These are phyloP conservation scores for Tolypocladium tundrense DNA, from an alignment of 2,329 filamentous ascomycete species.

Conservation along the genomic window DNA sequence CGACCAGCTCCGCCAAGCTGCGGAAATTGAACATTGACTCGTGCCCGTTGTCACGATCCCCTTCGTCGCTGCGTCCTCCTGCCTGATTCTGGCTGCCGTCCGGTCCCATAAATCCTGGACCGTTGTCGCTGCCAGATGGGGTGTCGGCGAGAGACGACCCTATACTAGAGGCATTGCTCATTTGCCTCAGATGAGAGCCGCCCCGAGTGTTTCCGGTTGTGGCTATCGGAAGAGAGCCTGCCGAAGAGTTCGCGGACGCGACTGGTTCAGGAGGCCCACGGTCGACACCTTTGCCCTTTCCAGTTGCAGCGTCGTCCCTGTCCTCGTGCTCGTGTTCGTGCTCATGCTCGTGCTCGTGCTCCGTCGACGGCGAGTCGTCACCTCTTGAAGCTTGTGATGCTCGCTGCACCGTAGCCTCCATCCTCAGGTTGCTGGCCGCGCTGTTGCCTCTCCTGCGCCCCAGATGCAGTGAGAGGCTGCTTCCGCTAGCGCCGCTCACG, in stretches of 20 bases:
- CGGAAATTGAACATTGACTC: slow-evolving; percentile 90
- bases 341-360: slow-evolving; percentile 15
- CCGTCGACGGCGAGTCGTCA: slow-evolving; percentile 11
- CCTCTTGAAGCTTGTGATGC: slow-evolving; percentile 21
- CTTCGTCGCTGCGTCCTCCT: slow-evolving; percentile 33
- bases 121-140: slow-evolving; percentile 39
- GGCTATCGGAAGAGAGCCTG: slow-evolving; percentile 32
- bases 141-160: slow-evolving; percentile 69
- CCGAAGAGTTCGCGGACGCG: slow-evolving; percentile 19
- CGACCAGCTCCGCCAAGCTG: slow-evolving; percentile 77
- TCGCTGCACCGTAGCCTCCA: slow-evolving; percentile 42
- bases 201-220: slow-evolving; percentile 41
- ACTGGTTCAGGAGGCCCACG: slow-evolving; percentile 25
- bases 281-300: slow-evolving; percentile 64
- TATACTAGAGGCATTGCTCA: slow-evolving; percentile 79
- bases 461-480: slow-evolving; percentile 52
- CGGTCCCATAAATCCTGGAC: slow-evolving; percentile 19
- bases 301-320: slow-evolving; percentile 21
- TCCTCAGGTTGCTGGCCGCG: slow-evolving; percentile 46
- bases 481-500: slow-evolving; percentile 42
- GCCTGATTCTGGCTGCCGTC: slow-evolving; percentile 42
- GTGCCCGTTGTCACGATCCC: slow-evolving; percentile 39
- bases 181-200: slow-evolving; percentile 65
- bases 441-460: slow-evolving; percentile 51
- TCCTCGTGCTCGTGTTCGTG: slow-evolving; percentile 14